Evolutionary conservation across 2,329 filamentous ascomycete genomes (phyloP).

Genomic region (Diaporthe velutina): DNA sequence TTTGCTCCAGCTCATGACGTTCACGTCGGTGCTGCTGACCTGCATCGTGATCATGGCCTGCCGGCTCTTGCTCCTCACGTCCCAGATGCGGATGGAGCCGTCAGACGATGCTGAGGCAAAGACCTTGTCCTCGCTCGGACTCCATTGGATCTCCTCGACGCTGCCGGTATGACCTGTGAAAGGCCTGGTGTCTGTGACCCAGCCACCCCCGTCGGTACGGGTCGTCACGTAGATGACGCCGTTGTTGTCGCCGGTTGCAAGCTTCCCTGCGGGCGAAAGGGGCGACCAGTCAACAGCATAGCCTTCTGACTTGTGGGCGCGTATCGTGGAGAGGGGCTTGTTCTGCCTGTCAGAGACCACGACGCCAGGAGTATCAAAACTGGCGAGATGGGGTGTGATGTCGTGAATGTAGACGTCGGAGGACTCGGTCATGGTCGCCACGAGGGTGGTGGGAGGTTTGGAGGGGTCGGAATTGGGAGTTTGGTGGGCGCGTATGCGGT

Average conservation of each 20-base stretch:
- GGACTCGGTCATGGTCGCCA: constrained; percentile 93
- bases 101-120: constrained; percentile 96
- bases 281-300: constrained; percentile 99
- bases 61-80: constrained; percentile 89
- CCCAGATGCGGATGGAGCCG: constrained; percentile 96
- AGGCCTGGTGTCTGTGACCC: constrained; percentile 85
- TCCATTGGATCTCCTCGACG: constrained; percentile 98
- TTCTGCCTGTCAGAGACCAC: constrained; percentile 85
- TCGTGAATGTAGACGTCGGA: constrained; percentile 93
- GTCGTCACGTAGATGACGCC: constrained; percentile 92
- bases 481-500: constrained; percentile 92
- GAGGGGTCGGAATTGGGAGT: constrained; percentile 78
- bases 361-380: constrained; percentile 91
- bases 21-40: constrained; percentile 88
- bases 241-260: constrained; percentile 91
- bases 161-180: constrained; percentile 88
- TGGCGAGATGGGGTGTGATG: constrained; percentile 87
- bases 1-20: constrained; percentile 95
- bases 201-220: constrained; percentile 87
- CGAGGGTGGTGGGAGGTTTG: constrained; percentile 82
- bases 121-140: constrained; percentile 90
- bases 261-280: constrained; percentile 81
- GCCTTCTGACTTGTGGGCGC: constrained; percentile 92
- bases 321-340: constrained; percentile 88
- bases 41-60: constrained; percentile 89